phyloP scores from a whole-genome alignment of 2,329 filamentous ascomycete genomes.

The Stagonosporopsis chrysanthemi region DNA sequence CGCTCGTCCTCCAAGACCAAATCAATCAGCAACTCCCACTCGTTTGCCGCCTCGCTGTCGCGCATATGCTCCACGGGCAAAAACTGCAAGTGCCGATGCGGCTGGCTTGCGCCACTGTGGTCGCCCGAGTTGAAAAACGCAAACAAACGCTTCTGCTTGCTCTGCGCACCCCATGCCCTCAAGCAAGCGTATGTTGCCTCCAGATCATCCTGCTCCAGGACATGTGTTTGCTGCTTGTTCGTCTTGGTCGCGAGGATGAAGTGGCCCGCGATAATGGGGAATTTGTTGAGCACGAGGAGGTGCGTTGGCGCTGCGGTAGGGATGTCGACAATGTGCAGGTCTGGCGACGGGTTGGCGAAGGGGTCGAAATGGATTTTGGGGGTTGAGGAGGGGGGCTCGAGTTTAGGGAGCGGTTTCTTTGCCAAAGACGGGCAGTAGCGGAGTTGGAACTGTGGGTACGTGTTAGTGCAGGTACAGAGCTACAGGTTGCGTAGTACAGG shows the following conservation, averaged over 20 bases:
- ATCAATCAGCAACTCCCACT: constrained; percentile 62
- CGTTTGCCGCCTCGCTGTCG: constrained; percentile 46
- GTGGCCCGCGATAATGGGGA: constrained; percentile 73
- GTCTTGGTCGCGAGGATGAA: constrained; percentile 74
- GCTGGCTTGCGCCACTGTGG: constrained; percentile 74
- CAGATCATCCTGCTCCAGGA: constrained; percentile 68
- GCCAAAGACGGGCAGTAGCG: constrained; percentile 74
- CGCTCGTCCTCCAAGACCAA: constrained; percentile 35
- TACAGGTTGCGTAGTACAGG: constrained; percentile 11
- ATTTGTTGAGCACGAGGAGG: constrained; percentile 76
- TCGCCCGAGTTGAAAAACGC: constrained; percentile 75
- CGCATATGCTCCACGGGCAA: constrained; percentile 70
- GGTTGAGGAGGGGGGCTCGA: constrained; percentile 45
- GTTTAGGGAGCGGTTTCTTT: constrained; percentile 64
- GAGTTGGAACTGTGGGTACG: constrained; percentile 70
- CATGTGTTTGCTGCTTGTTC: constrained; percentile 69
- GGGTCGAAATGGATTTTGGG: constrained; percentile 59
- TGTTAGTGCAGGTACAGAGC: constrained; percentile 21
- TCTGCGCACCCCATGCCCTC: constrained; percentile 58
- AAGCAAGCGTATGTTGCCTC: constrained; percentile 69
- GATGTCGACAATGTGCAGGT: constrained; percentile 64
- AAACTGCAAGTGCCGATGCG: constrained; percentile 76
- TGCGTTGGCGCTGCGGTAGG: constrained; percentile 57
- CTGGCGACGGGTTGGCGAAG: constrained; percentile 66
- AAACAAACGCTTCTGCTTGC: constrained; percentile 57